Evolutionary conservation across 2,329 filamentous ascomycete species (phyloP), one percentile per base, ranked within the genome.

Genomic region (Cadophora malorum): DNA sequence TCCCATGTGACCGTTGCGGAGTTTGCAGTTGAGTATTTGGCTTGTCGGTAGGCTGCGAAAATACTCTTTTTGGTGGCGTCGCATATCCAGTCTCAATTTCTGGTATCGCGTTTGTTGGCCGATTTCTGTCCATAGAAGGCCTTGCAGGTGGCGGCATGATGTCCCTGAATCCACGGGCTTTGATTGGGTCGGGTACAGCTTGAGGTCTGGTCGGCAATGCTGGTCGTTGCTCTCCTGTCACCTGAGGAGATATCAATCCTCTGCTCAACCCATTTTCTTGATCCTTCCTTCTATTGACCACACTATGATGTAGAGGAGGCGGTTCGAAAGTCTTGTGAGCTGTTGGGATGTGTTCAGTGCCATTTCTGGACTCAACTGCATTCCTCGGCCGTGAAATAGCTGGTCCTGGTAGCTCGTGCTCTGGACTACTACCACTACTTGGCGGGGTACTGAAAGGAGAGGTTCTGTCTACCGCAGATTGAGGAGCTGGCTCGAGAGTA

Each of bases 391-490:
- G 85, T 14, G 85, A 80, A 7, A 78, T 81, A 21, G 81, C 85
- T 55, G 85, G 81, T 65, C 79, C 80, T 0, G 86, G 85, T 8
- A 83, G 83, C 7, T 81, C 80, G n/a, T 81, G 80, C n/a, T 85
- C 82, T 0, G 82, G 77, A 64, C 85, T 90, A 66, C 86, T 88
- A 4, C 87, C 86, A 76, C 91, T 95, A 73, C 88, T 90, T 0
- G 94, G 93, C 21, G 94, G 94, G 45, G 93, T 97, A 75, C 85
- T 94, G 76, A 97, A 97, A 0, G 95, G 94, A 0, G 95, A 97
- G 0, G 89, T 76, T 75, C 61, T 70, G 6, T 76, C 74, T 5
- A 66, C 65, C 21, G 38, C 31, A 50, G 52, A 47, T 49, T 64
- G 64, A 33, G 68, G 59, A 41, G 58, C 53, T 52, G 75, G 74